These are phyloP conservation scores for Arthroderma uncinatum DNA, from an alignment of 2,329 filamentous ascomycete genomes.

Conservation along the genomic window DNA sequence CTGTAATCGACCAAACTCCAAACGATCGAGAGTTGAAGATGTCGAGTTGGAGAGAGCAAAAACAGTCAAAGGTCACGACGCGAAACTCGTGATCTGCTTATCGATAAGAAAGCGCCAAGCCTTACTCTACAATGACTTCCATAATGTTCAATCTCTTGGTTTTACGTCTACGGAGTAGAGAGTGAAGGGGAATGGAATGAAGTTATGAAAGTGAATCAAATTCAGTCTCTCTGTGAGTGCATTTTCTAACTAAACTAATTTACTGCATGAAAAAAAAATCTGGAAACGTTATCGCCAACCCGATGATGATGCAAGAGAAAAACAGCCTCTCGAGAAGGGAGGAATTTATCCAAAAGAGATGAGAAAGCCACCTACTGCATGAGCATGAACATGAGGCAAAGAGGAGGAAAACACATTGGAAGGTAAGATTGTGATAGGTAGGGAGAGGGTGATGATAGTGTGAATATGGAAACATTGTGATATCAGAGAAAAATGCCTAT, in stretches of 20 bases:
- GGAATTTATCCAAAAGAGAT: background rate
- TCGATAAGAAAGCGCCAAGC: slow-evolving; percentile 1
- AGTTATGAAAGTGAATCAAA: background rate
- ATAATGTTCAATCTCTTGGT: background rate
- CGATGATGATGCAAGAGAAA: slow-evolving; percentile 1
- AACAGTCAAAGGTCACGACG: background rate
- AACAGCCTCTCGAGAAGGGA: background rate
- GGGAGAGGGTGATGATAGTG: background rate
- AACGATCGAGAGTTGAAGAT: background rate
- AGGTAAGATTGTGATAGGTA: background rate
- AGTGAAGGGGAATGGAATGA: background rate
- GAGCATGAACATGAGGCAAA: background rate
- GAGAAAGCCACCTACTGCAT: background rate
- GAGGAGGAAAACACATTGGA: background rate
- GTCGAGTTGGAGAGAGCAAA: background rate
- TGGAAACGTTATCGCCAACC: background rate
- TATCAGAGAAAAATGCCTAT: background rate
- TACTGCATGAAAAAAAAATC: background rate
- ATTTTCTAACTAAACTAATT: background rate
- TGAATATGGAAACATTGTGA: background rate
- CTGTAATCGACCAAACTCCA: background rate
- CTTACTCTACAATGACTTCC: background rate
- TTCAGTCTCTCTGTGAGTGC: background rate
- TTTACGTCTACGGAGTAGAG: background rate
- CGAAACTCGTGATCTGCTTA: background rate